phyloP scores from a whole-genome alignment of 2,329 filamentous ascomycete species.

The Penicillium palitans region DNA sequence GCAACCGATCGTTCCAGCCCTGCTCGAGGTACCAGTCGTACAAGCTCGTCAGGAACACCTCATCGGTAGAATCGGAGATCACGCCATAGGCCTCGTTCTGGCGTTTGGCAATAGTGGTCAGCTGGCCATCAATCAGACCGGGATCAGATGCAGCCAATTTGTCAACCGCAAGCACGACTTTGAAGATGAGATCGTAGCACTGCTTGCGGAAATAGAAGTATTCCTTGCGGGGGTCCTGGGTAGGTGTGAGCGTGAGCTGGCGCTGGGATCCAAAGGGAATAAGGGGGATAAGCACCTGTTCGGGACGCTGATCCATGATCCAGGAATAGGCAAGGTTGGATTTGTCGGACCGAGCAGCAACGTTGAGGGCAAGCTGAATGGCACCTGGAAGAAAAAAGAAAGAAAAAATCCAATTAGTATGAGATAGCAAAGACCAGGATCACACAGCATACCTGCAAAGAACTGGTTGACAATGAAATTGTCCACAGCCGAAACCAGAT shows the following conservation, averaged over 20 bases:
- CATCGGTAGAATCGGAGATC: conserved; percentile 82
- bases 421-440: conserved; percentile 14
- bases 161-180: conserved; percentile 77
- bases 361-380: conserved; percentile 79
- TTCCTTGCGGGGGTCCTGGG: conserved; percentile 63
- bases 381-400: conserved; percentile 56
- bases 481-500: conserved; percentile 72
- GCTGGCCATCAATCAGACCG: conserved; percentile 73
- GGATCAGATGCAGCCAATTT: conserved; percentile 66
- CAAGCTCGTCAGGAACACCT: conserved; percentile 93
- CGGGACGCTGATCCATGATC: conserved; percentile 79
- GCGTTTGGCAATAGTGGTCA: conserved; percentile 73
- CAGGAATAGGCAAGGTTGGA: conserved; percentile 82
- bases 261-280: conserved; percentile 4
- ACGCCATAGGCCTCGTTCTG: conserved; percentile 86
- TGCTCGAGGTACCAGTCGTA: conserved; percentile 95
- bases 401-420: neutral
- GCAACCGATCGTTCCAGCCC: conserved; percentile 79
- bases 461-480: conserved; percentile 83
- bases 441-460: conserved; percentile 64
- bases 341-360: conserved; percentile 81
- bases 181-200: conserved; percentile 86
- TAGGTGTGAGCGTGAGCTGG: conserved; percentile 16
- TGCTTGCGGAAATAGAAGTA: conserved; percentile 70
- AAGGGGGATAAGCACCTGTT: conserved; percentile 43